Evolutionary conservation across 768 basidiomycete genomes (phyloP).

Genomic region (Lactarius psammicola): DNA sequence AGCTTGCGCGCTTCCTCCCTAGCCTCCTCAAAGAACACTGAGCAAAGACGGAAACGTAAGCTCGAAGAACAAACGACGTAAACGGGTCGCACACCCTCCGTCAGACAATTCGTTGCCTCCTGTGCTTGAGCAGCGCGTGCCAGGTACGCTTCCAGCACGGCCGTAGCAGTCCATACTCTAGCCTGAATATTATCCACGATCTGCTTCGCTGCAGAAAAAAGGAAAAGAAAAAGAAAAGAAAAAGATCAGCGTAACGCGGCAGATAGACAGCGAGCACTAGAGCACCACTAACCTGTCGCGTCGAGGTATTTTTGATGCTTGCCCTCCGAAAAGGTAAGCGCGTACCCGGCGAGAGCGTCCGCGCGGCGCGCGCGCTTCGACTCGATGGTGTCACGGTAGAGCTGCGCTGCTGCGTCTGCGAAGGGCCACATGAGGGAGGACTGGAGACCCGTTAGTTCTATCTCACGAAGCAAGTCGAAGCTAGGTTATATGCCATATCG

Average conservation of each 20-base stretch:
- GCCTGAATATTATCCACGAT: constrained; percentile 44
- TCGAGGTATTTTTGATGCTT: constrained; percentile 34
- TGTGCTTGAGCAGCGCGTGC: constrained; percentile 56
- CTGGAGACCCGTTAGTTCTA: no score
- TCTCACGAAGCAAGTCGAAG: not conserved
- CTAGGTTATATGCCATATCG: not conserved
- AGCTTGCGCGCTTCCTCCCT: constrained; percentile 57
- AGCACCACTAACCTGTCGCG: constrained; percentile 47
- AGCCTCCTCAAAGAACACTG: constrained; percentile 72
- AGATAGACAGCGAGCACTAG: no score
- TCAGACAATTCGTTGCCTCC: constrained; percentile 67
- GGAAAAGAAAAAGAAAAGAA: no score
- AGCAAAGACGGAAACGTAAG: not conserved
- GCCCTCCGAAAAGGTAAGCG: constrained; percentile 9
- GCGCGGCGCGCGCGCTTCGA: constrained; percentile 30
- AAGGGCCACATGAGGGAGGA: constrained; percentile 17
- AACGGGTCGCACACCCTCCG: constrained; percentile 54
- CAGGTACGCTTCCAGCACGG: constrained; percentile 47
- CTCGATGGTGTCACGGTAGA: constrained; percentile 10
- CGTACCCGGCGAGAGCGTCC: constrained; percentile 27
- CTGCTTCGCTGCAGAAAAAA: constrained; percentile 37
- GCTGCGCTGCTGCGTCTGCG: not conserved
- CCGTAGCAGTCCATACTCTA: constrained; percentile 46
- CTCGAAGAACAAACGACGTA: not conserved
- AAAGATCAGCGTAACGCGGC: no score